Base-by-base conservation (phyloP, 1,284 basidiomycete species). In the Xerocomus nothofagi region DNA sequence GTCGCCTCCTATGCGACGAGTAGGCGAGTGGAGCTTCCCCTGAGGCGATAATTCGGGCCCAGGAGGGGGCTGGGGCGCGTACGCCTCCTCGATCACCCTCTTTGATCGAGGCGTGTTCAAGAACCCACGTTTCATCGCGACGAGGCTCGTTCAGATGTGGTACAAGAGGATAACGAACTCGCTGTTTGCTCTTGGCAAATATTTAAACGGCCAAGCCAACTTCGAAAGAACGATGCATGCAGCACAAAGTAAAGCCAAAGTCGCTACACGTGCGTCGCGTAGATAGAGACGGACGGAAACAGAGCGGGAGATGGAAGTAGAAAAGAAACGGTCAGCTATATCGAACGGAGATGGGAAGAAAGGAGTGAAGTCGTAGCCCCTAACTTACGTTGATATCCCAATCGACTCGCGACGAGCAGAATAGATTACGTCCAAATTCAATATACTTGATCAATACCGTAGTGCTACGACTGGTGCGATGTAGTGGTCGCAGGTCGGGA, bases 351-450 rank as follows among this genome's bases (percentile, higher is more conserved):
- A n/a, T n/a, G n/a, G n/a, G n/a, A n/a, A n/a, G n/a, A n/a, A n/a
- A n/a, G n/a, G n/a, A n/a, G n/a, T n/a, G n/a, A n/a, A n/a, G n/a
- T n/a, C n/a, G n/a, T n/a, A n/a, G n/a, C n/a, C n/a, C 37, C 3
- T 8, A 11, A 18, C 11, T 8, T 7, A 18, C 39, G 15, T 36
- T 21, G 26, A n/a, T n/a, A n/a, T n/a, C n/a, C n/a, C n/a, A 15
- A 26, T 17, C 11, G 31, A 17, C 29, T 20, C 14, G 20, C 23
- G 21, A 12, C n/a, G 6, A 12, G 41, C 17, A 39, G 20, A 37
- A 60, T 57, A 64, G 6, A 53, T 65, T 56, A 58, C 47, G 66
- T 58, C 47, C 54, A 7, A 41, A 48, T 27, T 33, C 42, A 39
- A 39, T 57, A 39, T 49, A 39, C 32, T 27, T 40, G 10, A 12